phyloP scores from a whole-genome alignment of 2,329 filamentous ascomycete genomes.

The Fusarium caatingaense region DNA sequence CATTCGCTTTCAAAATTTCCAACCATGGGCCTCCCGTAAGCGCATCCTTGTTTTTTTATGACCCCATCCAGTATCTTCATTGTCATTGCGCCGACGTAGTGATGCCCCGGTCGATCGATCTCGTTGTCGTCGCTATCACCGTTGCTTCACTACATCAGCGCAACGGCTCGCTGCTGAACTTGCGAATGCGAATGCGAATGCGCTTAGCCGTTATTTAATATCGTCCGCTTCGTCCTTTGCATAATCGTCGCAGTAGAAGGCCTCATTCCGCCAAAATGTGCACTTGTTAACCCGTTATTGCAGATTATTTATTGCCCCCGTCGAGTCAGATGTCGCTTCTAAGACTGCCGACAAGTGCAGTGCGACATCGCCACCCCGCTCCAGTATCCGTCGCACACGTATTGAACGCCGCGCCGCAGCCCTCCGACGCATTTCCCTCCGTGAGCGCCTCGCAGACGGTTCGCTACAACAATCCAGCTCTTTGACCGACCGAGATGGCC shows the following conservation, averaged over 20 bases:
- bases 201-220: slow-evolving; percentile 24
- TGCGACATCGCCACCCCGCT: slow-evolving; percentile 50
- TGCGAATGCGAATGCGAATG: slow-evolving; percentile 23
- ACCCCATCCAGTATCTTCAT: slow-evolving; percentile 18
- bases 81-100: slow-evolving; percentile 38
- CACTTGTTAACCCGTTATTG: slow-evolving; percentile 31
- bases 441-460: slow-evolving; percentile 37
- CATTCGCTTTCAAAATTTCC: slow-evolving; percentile 25
- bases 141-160: slow-evolving; percentile 32
- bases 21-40: slow-evolving; percentile 63
- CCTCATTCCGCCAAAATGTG: slow-evolving; percentile 13
- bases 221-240: slow-evolving; percentile 21
- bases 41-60: slow-evolving; percentile 42
- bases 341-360: slow-evolving; percentile 50
- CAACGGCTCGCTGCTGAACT: slow-evolving; percentile 32
- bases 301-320: slow-evolving; percentile 60
- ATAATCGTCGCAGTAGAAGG: slow-evolving; percentile 23
- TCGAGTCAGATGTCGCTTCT: slow-evolving; percentile 56
- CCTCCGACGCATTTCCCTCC: slow-evolving; percentile 46
- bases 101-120: slow-evolving; percentile 42
- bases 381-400: slow-evolving; percentile 56
- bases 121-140: slow-evolving; percentile 13
- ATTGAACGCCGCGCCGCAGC: slow-evolving; percentile 48
- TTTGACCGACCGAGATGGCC: slow-evolving; percentile 26
- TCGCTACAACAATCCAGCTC: slow-evolving; percentile 12